A percentile compares a stretch with the other conserved stretches of the same genome.
Evolutionary conservation across 2,329 filamentous ascomycete species (phyloP).

Genomic region (Incumbomyces delicatus): DNA sequence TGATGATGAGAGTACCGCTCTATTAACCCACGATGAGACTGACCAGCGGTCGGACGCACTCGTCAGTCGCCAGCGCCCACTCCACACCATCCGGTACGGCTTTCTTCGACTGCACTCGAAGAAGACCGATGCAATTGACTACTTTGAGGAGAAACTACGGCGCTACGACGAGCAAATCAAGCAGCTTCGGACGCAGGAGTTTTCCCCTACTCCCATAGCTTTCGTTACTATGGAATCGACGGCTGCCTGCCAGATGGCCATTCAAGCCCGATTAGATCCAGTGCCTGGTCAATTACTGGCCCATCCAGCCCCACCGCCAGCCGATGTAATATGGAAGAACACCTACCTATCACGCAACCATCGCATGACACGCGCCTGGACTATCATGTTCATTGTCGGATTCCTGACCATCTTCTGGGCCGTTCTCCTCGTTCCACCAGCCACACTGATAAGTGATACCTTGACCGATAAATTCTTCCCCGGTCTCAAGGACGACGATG

Average conservation of each 20-base stretch:
- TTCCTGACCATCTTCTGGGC: constrained; percentile 84
- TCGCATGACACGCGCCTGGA: constrained; percentile 71
- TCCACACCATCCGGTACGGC: constrained; percentile 67
- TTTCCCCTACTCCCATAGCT: constrained; percentile 68
- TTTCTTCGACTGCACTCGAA: constrained; percentile 60
- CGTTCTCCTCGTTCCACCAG: constrained; percentile 67
- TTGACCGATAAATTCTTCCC: constrained; percentile 67
- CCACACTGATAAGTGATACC: constrained; percentile 69
- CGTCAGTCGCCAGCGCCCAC: constrained; percentile 49
- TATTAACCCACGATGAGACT: constrained; percentile 39
- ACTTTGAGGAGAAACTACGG: constrained; percentile 79
- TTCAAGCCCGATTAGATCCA: constrained; percentile 87
- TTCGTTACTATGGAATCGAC: constrained; percentile 98
- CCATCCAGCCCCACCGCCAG: constrained; percentile 74
- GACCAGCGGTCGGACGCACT: constrained; percentile 33
- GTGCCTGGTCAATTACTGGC: constrained; percentile 77
- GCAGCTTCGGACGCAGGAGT: constrained; percentile 62
- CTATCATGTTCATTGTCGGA: constrained; percentile 71
- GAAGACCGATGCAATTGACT: constrained; percentile 82
- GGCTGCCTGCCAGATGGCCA: constrained; percentile 84
- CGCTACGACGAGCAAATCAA: constrained; percentile 66
- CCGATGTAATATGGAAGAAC: constrained; percentile 91
- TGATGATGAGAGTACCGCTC: constrained; percentile 50
- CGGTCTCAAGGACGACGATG: constrained; percentile 47
- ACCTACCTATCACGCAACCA: constrained; percentile 70